Percentiles rank a stretch among this genome's conserved stretches.
These are phyloP conservation scores for Entomortierella chlamydospora DNA, from an alignment of 192 early-diverging fungal species.

Conservation along the genomic window DNA sequence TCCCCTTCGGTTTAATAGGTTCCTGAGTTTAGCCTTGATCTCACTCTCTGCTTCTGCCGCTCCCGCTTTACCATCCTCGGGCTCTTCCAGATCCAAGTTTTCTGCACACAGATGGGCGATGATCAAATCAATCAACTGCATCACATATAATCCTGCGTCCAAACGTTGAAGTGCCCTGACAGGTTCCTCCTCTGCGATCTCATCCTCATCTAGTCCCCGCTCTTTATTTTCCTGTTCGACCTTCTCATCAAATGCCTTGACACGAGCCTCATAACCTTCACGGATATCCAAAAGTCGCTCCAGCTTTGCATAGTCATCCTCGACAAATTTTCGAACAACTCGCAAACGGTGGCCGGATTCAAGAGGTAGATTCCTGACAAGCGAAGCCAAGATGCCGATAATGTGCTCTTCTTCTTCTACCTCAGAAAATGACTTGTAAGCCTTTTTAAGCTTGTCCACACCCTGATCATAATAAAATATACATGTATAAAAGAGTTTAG, in stretches of 20 bases:
- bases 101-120: slow-evolving; percentile 75
- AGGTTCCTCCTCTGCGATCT: slow-evolving; percentile 69
- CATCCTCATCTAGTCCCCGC: slow-evolving; percentile 55
- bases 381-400: slow-evolving; percentile 82
- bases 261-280: slow-evolving; percentile 72
- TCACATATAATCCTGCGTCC: slow-evolving; percentile 84
- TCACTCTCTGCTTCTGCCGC: slow-evolving; percentile 19
- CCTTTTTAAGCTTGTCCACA: slow-evolving; percentile 78
- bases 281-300: slow-evolving; percentile 85
- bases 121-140: slow-evolving; percentile 79
- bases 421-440: slow-evolving; percentile 82
- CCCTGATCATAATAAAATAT: too few relatives aligned
- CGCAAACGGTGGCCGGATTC: slow-evolving; percentile 73
- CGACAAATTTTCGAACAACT: slow-evolving; percentile 85
- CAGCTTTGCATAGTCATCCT: slow-evolving; percentile 84
- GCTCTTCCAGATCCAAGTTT: slow-evolving; percentile 30
- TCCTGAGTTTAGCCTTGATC: slow-evolving; percentile 53
- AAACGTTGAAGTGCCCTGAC: slow-evolving; percentile 78
- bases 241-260: slow-evolving; percentile 65
- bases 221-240: slow-evolving; percentile 64
- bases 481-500: not conserved
- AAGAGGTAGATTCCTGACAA: slow-evolving; percentile 75
- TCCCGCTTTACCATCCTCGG: slow-evolving; percentile 1
- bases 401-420: slow-evolving; percentile 91
- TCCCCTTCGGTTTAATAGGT: slow-evolving; percentile 57